Percentiles rank a stretch among this genome's conserved stretches.
phyloP scores from a whole-genome alignment of 1,284 basidiomycete genomes.

The Sutorius eximius region DNA sequence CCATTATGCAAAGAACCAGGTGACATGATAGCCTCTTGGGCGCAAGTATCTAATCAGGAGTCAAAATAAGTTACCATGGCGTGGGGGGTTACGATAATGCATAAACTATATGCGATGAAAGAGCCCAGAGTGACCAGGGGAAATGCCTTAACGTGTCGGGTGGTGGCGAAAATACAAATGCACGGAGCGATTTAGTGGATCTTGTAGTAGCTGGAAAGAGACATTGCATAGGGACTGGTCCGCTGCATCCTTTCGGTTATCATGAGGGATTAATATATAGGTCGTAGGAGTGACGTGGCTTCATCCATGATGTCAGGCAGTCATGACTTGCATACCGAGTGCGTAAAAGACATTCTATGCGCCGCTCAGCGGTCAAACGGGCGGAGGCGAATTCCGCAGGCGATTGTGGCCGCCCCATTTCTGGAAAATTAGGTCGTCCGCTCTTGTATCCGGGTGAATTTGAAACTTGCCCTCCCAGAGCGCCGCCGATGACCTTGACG shows the following conservation, averaged over 20 bases:
- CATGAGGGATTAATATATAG: conserved; percentile 11
- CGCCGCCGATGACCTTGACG: conserved; percentile 75
- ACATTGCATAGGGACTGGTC: conserved; percentile 12
- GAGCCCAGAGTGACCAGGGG: background rate
- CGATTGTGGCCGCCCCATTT: conserved; percentile 37
- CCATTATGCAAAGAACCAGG: background rate
- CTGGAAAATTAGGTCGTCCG: conserved; percentile 46
- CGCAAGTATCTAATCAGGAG: conserved; percentile 6
- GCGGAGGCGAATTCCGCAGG: conserved; percentile 13
- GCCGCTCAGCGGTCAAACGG: conserved; percentile 16
- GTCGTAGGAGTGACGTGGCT: conserved; percentile 5
- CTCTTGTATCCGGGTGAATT: conserved; percentile 80
- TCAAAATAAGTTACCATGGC: conserved; percentile 23
- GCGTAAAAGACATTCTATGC: background rate
- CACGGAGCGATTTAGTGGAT: background rate
- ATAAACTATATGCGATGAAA: conserved; percentile 27
- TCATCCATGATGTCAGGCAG: conserved; percentile 1
- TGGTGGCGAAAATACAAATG: background rate
- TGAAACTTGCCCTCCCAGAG: conserved; percentile 82
- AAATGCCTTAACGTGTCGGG: background rate
- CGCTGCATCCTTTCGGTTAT: conserved; percentile 8
- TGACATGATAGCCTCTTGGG: background rate
- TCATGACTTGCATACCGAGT: conserved; percentile 3
- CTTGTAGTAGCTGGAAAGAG: background rate
- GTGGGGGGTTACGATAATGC: conserved; percentile 19